A percentile compares a stretch with the other conserved stretches of the same genome.
phyloP scores from a whole-genome alignment of 352 stramenopile genomes.

The Saprolegnia diclina region DNA sequence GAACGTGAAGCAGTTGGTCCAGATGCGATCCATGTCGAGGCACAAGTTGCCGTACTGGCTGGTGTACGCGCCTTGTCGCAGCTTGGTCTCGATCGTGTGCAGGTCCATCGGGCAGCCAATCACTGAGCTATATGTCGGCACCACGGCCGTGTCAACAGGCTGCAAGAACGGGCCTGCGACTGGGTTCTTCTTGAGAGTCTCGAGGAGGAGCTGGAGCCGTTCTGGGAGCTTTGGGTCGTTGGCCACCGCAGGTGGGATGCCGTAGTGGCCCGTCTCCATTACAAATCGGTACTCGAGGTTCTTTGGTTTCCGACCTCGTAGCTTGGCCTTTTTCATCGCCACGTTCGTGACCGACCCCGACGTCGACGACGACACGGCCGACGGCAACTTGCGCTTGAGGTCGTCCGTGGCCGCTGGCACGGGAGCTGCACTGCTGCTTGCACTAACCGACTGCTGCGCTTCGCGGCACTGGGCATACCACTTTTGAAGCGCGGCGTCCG shows the following conservation, averaged over 20 bases:
- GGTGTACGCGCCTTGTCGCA: conserved; percentile 48
- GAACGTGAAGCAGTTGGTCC: conserved; percentile 82
- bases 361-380: neutral
- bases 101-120: conserved; percentile 29
- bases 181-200: conserved; percentile 57
- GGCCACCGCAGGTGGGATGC: conserved; percentile 39
- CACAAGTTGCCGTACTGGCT: conserved; percentile 46
- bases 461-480: conserved; percentile 24
- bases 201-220: conserved; percentile 58
- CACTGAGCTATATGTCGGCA: conserved; percentile 10
- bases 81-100: conserved; percentile 18
- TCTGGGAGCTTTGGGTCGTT: conserved; percentile 46
- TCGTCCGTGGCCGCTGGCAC: conserved; percentile 28
- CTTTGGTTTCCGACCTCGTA: conserved; percentile 21
- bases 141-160: conserved; percentile 42
- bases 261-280: conserved; percentile 54
- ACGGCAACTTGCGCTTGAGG: conserved; percentile 11
- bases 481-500: neutral
- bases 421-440: neutral
- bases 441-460: neutral
- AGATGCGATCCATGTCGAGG: conserved; percentile 70
- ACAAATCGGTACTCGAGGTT: conserved; percentile 31
- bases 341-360: conserved; percentile 30
- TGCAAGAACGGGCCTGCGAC: conserved; percentile 57
- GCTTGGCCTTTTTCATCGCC: conserved; percentile 43